These are phyloP conservation scores for Schoenoplectus tabernaemontani DNA, from an alignment of 202 grass and related monocot genomes.

Conservation along the genomic window DNA sequence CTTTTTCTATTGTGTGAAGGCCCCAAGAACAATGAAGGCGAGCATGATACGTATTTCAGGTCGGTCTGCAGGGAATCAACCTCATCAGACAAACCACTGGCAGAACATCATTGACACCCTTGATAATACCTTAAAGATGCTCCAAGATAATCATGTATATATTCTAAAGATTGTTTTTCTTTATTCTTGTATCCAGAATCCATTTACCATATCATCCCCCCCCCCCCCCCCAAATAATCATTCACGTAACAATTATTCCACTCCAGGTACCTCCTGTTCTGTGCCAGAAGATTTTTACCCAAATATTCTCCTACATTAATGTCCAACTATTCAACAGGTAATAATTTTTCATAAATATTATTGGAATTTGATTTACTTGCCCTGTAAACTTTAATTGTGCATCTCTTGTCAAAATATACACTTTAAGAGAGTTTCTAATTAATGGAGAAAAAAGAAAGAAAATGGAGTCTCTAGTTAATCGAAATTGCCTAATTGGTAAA, in stretches of 20 bases:
- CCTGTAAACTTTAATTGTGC: neutral
- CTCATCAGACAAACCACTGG: conserved; percentile 85
- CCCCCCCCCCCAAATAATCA: neutral
- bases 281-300: conserved; percentile 82
- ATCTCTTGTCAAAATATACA: neutral
- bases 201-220: conserved; percentile 20
- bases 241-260: conserved; percentile 10
- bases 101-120: conserved; percentile 83
- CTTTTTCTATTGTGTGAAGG: conserved; percentile 40
- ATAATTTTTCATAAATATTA: conserved; percentile 16
- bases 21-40: conserved; percentile 91
- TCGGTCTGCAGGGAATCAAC: conserved; percentile 51
- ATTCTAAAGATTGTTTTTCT: neutral
- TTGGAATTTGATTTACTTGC: neutral
- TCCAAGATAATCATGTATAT: conserved; percentile 89
- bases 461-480: neutral
- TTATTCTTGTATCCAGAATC: neutral
- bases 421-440: neutral
- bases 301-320: conserved; percentile 93
- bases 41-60: conserved; percentile 63
- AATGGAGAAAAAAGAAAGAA: neutral
- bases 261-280: conserved; percentile 68
- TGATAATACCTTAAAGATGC: conserved; percentile 52
- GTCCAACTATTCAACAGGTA: conserved; percentile 97
- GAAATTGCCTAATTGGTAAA: neutral